Evolutionary conservation across 306 rosid species (phyloP).

Genomic region (peach (Prunus persica)): DNA sequence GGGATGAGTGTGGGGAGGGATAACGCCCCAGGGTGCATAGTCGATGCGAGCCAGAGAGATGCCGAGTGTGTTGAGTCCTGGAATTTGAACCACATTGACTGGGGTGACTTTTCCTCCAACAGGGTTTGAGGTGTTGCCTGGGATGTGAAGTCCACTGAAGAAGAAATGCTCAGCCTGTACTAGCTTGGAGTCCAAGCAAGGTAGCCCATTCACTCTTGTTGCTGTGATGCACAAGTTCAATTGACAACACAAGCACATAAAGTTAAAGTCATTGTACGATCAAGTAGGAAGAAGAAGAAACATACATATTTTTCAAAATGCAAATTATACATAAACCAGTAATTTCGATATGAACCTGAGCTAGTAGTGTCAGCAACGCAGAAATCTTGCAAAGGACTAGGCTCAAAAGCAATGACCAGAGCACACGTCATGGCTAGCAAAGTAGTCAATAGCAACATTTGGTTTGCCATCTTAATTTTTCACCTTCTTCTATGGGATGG

Average conservation of each 20-base stretch:
- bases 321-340: background rate
- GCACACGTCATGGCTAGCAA: constrained; percentile 16
- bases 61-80: constrained; percentile 27
- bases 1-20: constrained; percentile 23
- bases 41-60: constrained; percentile 21
- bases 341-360: constrained; percentile 6
- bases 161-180: constrained; percentile 14
- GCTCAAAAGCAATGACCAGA: constrained; percentile 26
- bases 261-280: background rate
- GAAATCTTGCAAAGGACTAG: constrained; percentile 33
- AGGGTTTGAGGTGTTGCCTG: constrained; percentile 24
- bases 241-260: background rate
- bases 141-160: constrained; percentile 15
- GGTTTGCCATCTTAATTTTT: constrained; percentile 13
- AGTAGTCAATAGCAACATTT: background rate
- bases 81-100: constrained; percentile 18
- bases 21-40: constrained; percentile 15
- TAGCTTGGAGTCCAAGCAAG: constrained; percentile 22
- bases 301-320: background rate
- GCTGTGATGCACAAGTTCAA: background rate
- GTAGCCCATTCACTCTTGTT: constrained; percentile 11
- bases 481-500: background rate
- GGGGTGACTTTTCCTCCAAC: constrained; percentile 15
- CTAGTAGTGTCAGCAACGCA: constrained; percentile 27
- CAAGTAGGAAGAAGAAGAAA: background rate